Base-by-base conservation (phyloP, 2,329 filamentous ascomycete species). In the Cryphonectria carpinicola region DNA sequence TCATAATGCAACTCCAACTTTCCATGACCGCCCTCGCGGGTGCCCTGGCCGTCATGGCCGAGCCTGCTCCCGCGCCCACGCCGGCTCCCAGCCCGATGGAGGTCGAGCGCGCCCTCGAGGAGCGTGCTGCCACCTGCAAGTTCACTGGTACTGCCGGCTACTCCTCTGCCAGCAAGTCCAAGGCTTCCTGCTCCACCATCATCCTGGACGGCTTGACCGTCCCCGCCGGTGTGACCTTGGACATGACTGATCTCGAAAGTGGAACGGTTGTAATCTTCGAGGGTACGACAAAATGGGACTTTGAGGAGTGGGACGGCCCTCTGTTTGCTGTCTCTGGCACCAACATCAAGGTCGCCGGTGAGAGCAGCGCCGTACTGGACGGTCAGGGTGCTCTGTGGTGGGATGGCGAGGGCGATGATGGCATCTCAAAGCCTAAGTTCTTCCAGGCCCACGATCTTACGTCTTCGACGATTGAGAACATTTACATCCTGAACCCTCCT, bases 221-320 rank as follows among this genome's bases (percentile, higher is more conserved):
- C 19, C 88, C 89, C 3, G 84, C 87, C 7, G 88, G 88, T 25
- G 80, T 80, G 14, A 90, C 88, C 3, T 83, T 91, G 3, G 87
- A 90, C 76, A 77, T 91, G 72, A 87, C 87, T 14, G 80, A 81
- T 28, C 81, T 90, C 56, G 82, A 82, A 1, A 76, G 79, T 25
- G 85, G 84, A 73, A 88, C 87, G 22, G 83, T 79, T 68, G 84
- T 92, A 73, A 87, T 86, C 74, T 92, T 92, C 79, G 79, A 87
- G 70, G 91, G 90, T 60, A 87, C 83, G n/a, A 92, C 90, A n/a
- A 88, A 86, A 67, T 93, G 90, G 76, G 90, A 84, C 28, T 92
- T 91, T 80, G 82, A 87, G 73, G 86, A 90, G 75, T 92, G 90
- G 90, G 78, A 78, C 1, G 90, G 90, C 0, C 90, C 90, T 61